Evolutionary conservation across 2,329 filamentous ascomycete species (phyloP).

Genomic region (Fusarium bactridioides): DNA sequence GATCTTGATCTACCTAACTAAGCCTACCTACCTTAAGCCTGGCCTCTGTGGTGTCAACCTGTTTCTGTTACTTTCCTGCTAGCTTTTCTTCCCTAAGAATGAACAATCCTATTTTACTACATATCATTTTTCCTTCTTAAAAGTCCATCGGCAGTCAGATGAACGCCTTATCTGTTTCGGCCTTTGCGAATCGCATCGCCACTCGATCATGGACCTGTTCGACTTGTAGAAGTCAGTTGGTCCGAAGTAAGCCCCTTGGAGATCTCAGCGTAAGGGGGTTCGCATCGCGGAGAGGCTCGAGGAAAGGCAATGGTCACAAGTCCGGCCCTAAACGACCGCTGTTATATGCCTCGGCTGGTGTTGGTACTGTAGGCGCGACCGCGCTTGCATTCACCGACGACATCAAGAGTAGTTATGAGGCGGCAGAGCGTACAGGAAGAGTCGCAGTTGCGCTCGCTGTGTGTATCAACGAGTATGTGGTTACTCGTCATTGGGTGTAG

Average conservation of each 20-base stretch:
- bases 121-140: conserved; percentile 17
- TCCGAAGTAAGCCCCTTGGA: conserved; percentile 43
- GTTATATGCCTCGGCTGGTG: conserved; percentile 60
- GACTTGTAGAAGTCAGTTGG: conserved; percentile 53
- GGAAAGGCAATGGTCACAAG: conserved; percentile 28
- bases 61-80: conserved; percentile 1
- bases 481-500: neutral
- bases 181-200: conserved; percentile 50
- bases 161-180: conserved; percentile 52
- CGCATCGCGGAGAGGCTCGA: conserved; percentile 41
- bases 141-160: conserved; percentile 44
- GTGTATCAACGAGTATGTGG: conserved; percentile 83
- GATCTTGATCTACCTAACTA: conserved; percentile 19
- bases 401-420: conserved; percentile 78
- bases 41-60: neutral
- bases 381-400: conserved; percentile 69
- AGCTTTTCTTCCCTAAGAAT: conserved; percentile 30
- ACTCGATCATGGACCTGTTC: conserved; percentile 57
- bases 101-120: conserved; percentile 18
- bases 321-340: conserved; percentile 45
- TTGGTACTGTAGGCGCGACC: conserved; percentile 58
- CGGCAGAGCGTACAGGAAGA: conserved; percentile 78
- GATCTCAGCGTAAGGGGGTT: conserved; percentile 41
- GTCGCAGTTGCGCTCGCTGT: conserved; percentile 78
- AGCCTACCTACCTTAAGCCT: conserved; percentile 6